Evolutionary conservation across 768 basidiomycete genomes (phyloP).

Genomic region (Lentinula raphanica): DNA sequence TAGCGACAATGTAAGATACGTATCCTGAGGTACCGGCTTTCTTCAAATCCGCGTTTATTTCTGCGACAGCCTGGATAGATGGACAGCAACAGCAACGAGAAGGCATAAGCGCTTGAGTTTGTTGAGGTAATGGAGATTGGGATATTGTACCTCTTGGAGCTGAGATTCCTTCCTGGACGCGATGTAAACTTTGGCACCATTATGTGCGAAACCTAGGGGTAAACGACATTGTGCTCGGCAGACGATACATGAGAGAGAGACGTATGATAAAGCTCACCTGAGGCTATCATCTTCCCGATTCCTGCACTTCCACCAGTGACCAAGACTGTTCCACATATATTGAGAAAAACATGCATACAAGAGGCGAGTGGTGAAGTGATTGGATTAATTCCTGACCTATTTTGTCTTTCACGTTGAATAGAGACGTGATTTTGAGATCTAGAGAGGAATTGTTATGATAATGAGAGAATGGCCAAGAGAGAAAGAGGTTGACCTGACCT

Average conservation of each 20-base stretch:
- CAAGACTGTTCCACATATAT: slow-evolving; percentile 42
- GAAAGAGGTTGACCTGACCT: no score
- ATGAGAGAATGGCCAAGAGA: no score
- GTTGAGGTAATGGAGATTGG: slow-evolving; percentile 6
- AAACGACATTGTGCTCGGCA: neutral
- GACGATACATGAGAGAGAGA: neutral
- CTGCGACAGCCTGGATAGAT: slow-evolving; percentile 40
- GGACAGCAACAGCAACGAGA: no score
- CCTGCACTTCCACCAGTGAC: slow-evolving; percentile 84
- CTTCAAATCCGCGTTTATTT: slow-evolving; percentile 44
- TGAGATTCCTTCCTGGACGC: slow-evolving; percentile 79
- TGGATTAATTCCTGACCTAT: slow-evolving; percentile 40
- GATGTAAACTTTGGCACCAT: slow-evolving; percentile 87
- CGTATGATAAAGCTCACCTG: slow-evolving; percentile 20
- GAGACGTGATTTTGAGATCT: slow-evolving; percentile 49
- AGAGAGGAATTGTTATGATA: neutral
- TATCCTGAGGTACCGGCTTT: slow-evolving; percentile 42
- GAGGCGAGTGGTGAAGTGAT: neutral
- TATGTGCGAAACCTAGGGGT: slow-evolving; percentile 56
- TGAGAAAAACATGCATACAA: no score
- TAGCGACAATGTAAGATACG: slow-evolving; percentile 69
- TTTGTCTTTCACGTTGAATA: slow-evolving; percentile 68
- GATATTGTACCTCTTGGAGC: slow-evolving; percentile 55
- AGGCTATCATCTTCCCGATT: slow-evolving; percentile 80
- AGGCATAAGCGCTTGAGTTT: no score